Percentiles rank a stretch among this genome's conserved stretches.
Evolutionary conservation across 441 rosid species (phyloP).

Genomic region (Lepidium campestre): DNA sequence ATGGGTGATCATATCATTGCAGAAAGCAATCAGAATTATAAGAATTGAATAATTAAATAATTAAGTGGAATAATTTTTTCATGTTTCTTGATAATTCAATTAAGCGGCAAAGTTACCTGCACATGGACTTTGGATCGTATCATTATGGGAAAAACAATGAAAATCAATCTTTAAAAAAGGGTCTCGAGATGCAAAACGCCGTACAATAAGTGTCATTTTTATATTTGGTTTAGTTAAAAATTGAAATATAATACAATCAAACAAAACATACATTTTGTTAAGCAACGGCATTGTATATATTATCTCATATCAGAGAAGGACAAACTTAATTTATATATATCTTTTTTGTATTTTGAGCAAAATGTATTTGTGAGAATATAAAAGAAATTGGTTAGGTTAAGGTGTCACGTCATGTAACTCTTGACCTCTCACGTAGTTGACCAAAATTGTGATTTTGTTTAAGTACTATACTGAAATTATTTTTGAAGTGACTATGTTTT

Average conservation of each 20-base stretch:
- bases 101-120: neutral
- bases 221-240: too few species aligned
- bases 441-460: too few species aligned
- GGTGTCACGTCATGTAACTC: neutral
- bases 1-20: too few species aligned
- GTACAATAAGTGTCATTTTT: neutral
- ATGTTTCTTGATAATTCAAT: too few species aligned
- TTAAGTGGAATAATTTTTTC: neutral
- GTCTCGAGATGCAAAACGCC: conserved; percentile 6
- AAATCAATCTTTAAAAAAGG: neutral
- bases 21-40: too few species aligned
- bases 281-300: neutral
- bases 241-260: neutral
- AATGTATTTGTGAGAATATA: too few species aligned
- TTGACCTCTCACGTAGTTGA: neutral
- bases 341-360: too few species aligned
- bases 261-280: neutral
- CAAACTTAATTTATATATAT: too few species aligned
- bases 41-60: neutral
- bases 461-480: too few species aligned
- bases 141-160: neutral
- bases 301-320: neutral
- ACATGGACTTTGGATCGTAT: too few species aligned
- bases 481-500: neutral
- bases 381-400: neutral